A percentile compares a stretch with the other conserved stretches of the same genome.
Evolutionary conservation across 1,284 basidiomycete species (phyloP).

Genomic region (Papiliotrema fonsecae): DNA sequence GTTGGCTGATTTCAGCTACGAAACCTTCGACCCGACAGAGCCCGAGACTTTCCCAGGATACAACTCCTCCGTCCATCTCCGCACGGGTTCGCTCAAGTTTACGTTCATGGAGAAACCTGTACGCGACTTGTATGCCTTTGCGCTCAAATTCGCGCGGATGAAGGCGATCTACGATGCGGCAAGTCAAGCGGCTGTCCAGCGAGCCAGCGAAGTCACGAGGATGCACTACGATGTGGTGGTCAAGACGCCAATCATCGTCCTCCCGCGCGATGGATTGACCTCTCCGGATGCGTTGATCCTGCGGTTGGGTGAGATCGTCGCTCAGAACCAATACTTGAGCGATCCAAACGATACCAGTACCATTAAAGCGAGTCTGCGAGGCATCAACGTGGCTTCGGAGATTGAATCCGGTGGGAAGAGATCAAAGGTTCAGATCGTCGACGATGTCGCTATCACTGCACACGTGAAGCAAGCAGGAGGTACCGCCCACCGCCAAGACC

Average conservation of each 20-base stretch:
- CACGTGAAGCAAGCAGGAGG: slow-evolving; percentile 59
- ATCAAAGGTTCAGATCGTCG: slow-evolving; percentile 75
- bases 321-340: slow-evolving; percentile 68
- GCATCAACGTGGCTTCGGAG: slow-evolving; percentile 77
- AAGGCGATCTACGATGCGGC: slow-evolving; percentile 94
- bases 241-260: slow-evolving; percentile 87
- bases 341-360: slow-evolving; percentile 55
- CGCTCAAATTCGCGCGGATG: slow-evolving; percentile 80
- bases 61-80: slow-evolving; percentile 79
- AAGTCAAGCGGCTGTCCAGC: slow-evolving; percentile 84
- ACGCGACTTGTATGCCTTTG: slow-evolving; percentile 77
- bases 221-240: slow-evolving; percentile 90
- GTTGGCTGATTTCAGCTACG: slow-evolving; percentile 90
- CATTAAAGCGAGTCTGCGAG: slow-evolving; percentile 73
- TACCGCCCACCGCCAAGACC: slow-evolving; percentile 48
- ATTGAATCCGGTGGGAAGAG: slow-evolving; percentile 54
- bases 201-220: slow-evolving; percentile 73
- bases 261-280: slow-evolving; percentile 66
- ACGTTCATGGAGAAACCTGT: slow-evolving; percentile 85
- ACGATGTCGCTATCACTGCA: slow-evolving; percentile 78
- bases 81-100: slow-evolving; percentile 86
- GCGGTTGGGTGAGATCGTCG: slow-evolving; percentile 83
- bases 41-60: slow-evolving; percentile 68
- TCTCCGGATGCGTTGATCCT: slow-evolving; percentile 71
- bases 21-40: slow-evolving; percentile 71